These are phyloP conservation scores for Scortechinia acanthostroma DNA, from an alignment of 2,329 filamentous ascomycete species.

Conservation along the genomic window DNA sequence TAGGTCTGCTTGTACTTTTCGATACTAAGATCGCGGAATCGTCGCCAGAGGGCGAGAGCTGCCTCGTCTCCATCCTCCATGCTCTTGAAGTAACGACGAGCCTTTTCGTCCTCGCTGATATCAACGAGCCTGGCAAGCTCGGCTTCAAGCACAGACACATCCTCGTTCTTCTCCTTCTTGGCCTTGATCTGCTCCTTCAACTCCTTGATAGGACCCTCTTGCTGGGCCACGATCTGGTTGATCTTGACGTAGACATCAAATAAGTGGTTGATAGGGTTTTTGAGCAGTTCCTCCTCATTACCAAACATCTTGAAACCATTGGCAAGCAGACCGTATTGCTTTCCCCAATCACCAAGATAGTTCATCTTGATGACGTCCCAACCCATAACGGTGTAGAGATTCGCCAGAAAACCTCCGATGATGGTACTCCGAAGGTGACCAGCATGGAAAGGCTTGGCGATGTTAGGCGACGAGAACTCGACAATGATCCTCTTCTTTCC, in stretches of 20 bases:
- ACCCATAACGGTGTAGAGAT: conserved; percentile 60
- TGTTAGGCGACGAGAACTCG: conserved; percentile 72
- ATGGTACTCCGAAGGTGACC: conserved; percentile 72
- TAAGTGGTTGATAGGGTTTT: conserved; percentile 66
- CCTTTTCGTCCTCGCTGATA: conserved; percentile 51
- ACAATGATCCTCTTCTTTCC: conserved; percentile 46
- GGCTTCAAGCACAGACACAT: conserved; percentile 30
- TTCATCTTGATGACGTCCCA: conserved; percentile 70
- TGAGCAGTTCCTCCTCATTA: conserved; percentile 51
- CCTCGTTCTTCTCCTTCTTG: conserved; percentile 34
- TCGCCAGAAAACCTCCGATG: conserved; percentile 66
- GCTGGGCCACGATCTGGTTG: conserved; percentile 33
- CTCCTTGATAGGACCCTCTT: conserved; percentile 30
- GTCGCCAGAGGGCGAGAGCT: conserved; percentile 46
- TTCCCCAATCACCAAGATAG: conserved; percentile 75
- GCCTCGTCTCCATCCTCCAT: conserved; percentile 53
- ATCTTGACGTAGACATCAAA: conserved; percentile 70
- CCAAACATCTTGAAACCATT: conserved; percentile 65
- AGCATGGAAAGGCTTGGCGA: conserved; percentile 71
- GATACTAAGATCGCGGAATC: conserved; percentile 51
- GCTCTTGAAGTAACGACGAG: conserved; percentile 50
- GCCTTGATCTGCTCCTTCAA: conserved; percentile 53
- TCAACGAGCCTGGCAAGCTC: conserved; percentile 33
- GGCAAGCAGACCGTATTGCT: conserved; percentile 62
- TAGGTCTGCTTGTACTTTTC: conserved; percentile 50